These are phyloP conservation scores for Capronia americana DNA, from an alignment of 2,329 filamentous ascomycete genomes.

Conservation along the genomic window DNA sequence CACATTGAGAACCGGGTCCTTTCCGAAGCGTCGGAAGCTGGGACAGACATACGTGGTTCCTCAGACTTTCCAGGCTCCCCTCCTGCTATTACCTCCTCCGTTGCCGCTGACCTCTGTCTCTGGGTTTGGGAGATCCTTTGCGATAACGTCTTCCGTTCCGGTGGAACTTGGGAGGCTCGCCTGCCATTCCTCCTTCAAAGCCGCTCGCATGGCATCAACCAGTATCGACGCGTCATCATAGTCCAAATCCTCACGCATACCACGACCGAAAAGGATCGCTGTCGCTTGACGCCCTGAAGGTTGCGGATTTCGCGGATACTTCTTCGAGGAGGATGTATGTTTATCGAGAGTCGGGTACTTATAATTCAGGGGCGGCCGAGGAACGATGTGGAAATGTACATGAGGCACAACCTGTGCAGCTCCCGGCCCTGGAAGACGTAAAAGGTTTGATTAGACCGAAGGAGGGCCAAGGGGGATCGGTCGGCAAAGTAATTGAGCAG, in stretches of 20 bases:
- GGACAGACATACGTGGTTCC: not conserved
- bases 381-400: slow-evolving; percentile 94
- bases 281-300: slow-evolving; percentile 30
- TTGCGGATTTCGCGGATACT: slow-evolving; percentile 30
- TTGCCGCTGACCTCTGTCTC: not conserved
- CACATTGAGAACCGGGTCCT: not conserved
- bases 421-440: slow-evolving; percentile 60
- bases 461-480: not conserved
- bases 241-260: slow-evolving; percentile 55
- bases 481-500: not conserved
- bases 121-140: not conserved
- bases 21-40: not conserved
- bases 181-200: slow-evolving; percentile 44
- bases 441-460: not conserved
- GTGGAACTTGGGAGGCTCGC: slow-evolving; percentile 42
- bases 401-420: slow-evolving; percentile 93
- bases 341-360: slow-evolving; percentile 25
- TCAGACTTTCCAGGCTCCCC: slow-evolving; percentile 10
- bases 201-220: slow-evolving; percentile 46
- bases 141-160: not conserved
- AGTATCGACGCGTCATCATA: slow-evolving; percentile 52
- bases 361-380: slow-evolving; percentile 64
- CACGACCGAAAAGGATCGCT: slow-evolving; percentile 57
- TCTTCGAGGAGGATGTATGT: slow-evolving; percentile 39
- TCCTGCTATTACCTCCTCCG: not conserved